Evolutionary conservation across 2,329 filamentous ascomycete species (phyloP).

Genomic region (Colletotrichum tofieldiae): DNA sequence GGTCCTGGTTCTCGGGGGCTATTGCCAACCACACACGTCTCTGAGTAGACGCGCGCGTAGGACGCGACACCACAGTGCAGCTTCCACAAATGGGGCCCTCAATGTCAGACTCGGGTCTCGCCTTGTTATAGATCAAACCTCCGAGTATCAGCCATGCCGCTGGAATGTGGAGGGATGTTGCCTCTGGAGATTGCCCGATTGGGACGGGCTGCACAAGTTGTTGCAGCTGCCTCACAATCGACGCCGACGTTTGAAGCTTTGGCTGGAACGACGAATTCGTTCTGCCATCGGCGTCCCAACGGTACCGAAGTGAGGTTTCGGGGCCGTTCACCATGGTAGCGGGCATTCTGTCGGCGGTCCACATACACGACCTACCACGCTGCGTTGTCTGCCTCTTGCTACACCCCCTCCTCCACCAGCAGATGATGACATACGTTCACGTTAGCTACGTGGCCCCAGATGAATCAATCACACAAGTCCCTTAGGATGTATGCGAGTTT

Average conservation of each 20-base stretch:
- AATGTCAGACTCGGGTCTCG: constrained; percentile 6
- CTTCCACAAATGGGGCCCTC: background rate
- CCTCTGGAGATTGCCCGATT: background rate
- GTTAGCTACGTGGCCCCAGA: background rate
- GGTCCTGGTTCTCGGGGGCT: background rate
- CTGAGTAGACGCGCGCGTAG: background rate
- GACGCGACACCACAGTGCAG: background rate
- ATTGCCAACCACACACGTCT: background rate
- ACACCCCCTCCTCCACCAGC: background rate
- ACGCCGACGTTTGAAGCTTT: background rate
- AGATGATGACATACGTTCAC: background rate
- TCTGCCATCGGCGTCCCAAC: background rate
- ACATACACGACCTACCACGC: background rate
- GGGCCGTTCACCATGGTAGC: background rate
- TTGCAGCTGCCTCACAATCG: background rate
- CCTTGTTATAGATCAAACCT: constrained; percentile 9
- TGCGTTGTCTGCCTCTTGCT: background rate
- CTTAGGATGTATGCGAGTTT: background rate
- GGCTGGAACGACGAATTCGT: background rate
- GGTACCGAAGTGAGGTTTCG: background rate
- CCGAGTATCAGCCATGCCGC: background rate
- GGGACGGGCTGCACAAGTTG: background rate
- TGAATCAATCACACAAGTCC: background rate
- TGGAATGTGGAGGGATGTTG: constrained; percentile 4
- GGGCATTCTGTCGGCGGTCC: background rate